Evolutionary conservation across 345 rosid species (phyloP).

Genomic region (Salix viminalis): DNA sequence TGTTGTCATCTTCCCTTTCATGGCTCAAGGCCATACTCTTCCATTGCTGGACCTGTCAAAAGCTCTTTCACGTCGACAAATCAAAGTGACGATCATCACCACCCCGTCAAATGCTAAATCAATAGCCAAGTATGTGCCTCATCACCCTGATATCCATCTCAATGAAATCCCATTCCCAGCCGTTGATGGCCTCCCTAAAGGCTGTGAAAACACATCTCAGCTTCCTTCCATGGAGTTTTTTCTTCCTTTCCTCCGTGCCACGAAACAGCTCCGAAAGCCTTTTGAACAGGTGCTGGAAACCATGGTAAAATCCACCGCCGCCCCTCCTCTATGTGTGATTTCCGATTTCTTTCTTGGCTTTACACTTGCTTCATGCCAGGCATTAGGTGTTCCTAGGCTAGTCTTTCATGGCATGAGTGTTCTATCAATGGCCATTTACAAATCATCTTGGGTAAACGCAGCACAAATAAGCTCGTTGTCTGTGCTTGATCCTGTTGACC

Average conservation of each 20-base stretch:
- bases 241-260: conserved; percentile 11
- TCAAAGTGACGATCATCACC: conserved; percentile 42
- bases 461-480: background rate
- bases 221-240: conserved; percentile 13
- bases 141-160: background rate
- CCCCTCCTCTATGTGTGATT: conserved; percentile 16
- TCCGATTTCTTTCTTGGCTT: conserved; percentile 28
- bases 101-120: conserved; percentile 31
- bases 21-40: conserved; percentile 59
- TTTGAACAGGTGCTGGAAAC: background rate
- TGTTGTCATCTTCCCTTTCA: conserved; percentile 45
- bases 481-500: background rate
- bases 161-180: conserved; percentile 18
- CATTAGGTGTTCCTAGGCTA: conserved; percentile 14
- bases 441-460: background rate
- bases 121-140: background rate
- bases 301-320: background rate
- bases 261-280: conserved; percentile 15
- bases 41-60: conserved; percentile 49
- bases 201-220: conserved; percentile 18
- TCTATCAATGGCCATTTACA: conserved; percentile 13
- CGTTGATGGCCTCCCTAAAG: conserved; percentile 8
- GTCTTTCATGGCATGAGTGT: conserved; percentile 23
- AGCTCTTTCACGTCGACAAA: conserved; percentile 40
- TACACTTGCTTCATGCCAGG: conserved; percentile 12